phyloP scores from a whole-genome alignment of 768 basidiomycete species.

The Kondoa malvinella region DNA sequence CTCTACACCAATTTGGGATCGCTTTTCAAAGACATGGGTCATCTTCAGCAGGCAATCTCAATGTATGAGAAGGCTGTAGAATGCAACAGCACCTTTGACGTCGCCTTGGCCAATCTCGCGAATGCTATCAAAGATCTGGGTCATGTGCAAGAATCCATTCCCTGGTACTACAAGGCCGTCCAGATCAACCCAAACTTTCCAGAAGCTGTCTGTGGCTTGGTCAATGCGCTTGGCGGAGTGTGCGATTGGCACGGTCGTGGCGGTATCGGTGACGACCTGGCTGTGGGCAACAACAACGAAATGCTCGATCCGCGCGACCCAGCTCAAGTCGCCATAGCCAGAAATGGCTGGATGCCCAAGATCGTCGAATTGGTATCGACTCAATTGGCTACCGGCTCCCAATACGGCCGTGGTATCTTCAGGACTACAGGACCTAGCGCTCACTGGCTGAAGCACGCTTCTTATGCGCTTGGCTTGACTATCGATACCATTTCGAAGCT shows the following conservation, averaged over 20 bases:
- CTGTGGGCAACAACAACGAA: constrained; percentile 27
- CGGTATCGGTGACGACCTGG: constrained; percentile 28
- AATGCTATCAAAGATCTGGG: constrained; percentile 42
- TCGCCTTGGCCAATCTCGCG: constrained; percentile 41
- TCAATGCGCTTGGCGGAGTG: constrained; percentile 37
- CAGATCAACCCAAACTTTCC: constrained; percentile 36
- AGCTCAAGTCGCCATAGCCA: not conserved
- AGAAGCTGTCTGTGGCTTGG: constrained; percentile 41
- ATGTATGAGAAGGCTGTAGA: constrained; percentile 36
- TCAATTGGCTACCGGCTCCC: constrained; percentile 20
- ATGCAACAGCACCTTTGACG: constrained; percentile 39
- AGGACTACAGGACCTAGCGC: constrained; percentile 27
- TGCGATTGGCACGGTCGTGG: constrained; percentile 39
- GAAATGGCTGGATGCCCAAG: constrained; percentile 17
- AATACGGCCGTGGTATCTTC: constrained; percentile 31
- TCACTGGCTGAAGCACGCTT: constrained; percentile 34
- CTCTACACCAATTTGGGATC: constrained; percentile 41
- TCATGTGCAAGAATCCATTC: constrained; percentile 36
- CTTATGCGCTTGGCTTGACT: not conserved
- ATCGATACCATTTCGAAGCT: not conserved
- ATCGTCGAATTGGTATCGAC: constrained; percentile 19
- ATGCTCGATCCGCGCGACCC: constrained; percentile 14
- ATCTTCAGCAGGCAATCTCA: constrained; percentile 36
- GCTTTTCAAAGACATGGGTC: constrained; percentile 40
- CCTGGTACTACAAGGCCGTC: constrained; percentile 38